phyloP scores from a whole-genome alignment of 192 early-diverging fungal genomes.

The Haplosporangium gracile region DNA sequence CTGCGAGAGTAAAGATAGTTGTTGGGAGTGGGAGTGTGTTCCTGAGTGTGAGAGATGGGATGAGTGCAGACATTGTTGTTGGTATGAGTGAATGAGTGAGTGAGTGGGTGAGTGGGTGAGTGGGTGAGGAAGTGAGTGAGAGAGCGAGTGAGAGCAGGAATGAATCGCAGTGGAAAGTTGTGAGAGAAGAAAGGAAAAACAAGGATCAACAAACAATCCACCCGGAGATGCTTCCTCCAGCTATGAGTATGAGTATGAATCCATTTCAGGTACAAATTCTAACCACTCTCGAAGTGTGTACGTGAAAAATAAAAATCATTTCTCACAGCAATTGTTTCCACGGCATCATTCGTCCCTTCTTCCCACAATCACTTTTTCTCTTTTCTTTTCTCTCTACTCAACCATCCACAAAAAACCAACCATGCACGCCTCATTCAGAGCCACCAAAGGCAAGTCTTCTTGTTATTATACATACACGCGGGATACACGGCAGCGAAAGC shows the following conservation, averaged over 20 bases:
- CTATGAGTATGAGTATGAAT: background rate
- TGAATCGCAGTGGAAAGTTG: constrained; percentile 10
- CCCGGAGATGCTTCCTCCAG: background rate
- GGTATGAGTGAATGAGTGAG: background rate
- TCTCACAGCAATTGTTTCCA: background rate
- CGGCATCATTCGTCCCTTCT: background rate
- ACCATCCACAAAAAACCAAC: background rate
- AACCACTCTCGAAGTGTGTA: background rate
- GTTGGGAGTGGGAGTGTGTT: background rate
- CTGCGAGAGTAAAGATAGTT: background rate
- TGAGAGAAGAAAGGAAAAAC: background rate
- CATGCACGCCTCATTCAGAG: constrained; percentile 45
- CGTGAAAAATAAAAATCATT: background rate
- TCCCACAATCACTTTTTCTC: background rate
- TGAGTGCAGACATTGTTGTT: constrained; percentile 5
- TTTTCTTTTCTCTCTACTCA: constrained; percentile 9
- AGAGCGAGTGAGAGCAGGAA: background rate
- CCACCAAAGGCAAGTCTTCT: constrained; percentile 51
- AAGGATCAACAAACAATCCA: background rate
- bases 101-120: background rate
- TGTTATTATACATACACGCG: background rate
- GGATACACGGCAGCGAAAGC: background rate
- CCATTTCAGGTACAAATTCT: background rate
- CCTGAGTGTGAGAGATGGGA: background rate
- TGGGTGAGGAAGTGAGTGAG: background rate